Base-by-base conservation (phyloP, 179 eudicot genomes). In the Beta lomatogona region DNA sequence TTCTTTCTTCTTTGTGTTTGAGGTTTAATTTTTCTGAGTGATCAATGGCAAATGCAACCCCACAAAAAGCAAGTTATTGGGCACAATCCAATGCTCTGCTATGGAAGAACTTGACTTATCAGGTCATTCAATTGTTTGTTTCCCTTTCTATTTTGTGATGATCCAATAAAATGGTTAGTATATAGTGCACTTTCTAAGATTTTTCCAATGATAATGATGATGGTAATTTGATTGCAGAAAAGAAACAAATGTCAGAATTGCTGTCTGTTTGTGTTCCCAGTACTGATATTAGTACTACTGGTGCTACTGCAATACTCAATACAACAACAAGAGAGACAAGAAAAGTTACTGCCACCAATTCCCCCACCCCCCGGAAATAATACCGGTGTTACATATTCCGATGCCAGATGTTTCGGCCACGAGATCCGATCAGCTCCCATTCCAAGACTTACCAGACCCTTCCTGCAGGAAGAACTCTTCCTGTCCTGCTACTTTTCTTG, bases 31-130 rank as follows among this genome's bases (percentile, higher is more conserved):
- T 21, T 79, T 41, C 21, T 2, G 19, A 15, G 4, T n/a, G 13
- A 19, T 74, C 41, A 77, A 77, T 79, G 82, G 80, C 67, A 50
- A 71, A 71, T 79, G 25, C 48, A 61, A 50, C 10, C 31, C 50
- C 67, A 9, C 63, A 63, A 41, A 80, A 64, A 44, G 85, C 95
- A 21, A 90, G 89, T 82, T 92, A 83, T 80, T 84, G 85, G 88
- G 86, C 89, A 45, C 98, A 89, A 69, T 92, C 99, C 25, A 86
- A 91, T 82, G 98, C 98, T 69, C 81, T 95, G 86, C 88, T 95
- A 57, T 83, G 95, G 70, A 95, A 95, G 80, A 95, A 92, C 82
- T 77, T 93, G 78, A 89, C 88, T 31, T 92, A 85, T 82, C 98
- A 95, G 95, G 98, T 16, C 15, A 67, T 41, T 31, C 13, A 15